Evolutionary conservation across 176 grass and related monocot species (phyloP), one percentile per base, ranked within the genome.

Genomic region (Phyllostachys edulis): DNA sequence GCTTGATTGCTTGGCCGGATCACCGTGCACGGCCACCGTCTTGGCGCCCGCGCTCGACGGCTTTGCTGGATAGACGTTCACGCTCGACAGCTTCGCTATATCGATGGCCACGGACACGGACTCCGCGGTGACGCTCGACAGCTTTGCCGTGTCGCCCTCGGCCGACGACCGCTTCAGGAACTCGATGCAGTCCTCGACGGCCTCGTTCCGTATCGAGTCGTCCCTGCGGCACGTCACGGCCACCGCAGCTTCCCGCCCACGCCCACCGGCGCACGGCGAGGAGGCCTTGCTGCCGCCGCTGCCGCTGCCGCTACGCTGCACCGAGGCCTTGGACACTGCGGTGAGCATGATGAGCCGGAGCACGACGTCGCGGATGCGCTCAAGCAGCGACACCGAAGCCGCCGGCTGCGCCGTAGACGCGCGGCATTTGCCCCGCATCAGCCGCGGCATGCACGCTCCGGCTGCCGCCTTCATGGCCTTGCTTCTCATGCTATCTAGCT

Each of bases 181-280:
- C 78, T 94, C 90, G 90, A 94, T 94, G 80, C 92, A 94, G 45
- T 94, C 92, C 73, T 92, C 84, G 0, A 94, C 82, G 26, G 92
- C 92, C 78, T 94, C 85, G 17, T 84, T 94, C 67, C 90, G 38
- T 3, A 87, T 78, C 5, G 87, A 90, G 39, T 94, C 90, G 42
- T 91, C 84, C 38, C 76, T 76, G 21, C 85, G 90, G 84, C 83
- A 90, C 55, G 71, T n/a, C 71, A 55, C 77, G 13, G 83, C 26
- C 44, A 10, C 64, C 6, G 72, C 44, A 2, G 80, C 7, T 26
- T 65, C 71, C 26, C 27, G 60, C 21, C 11, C 21, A 29, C 21
- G 63, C 69, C 69, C 29, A 20, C 72, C 42, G 42, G 80, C 62
- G 11, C 72, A 55, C 5, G 82, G 71, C 12, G 85, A 70, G 27